These are phyloP conservation scores for Vitis hybrid DNA, from an alignment of 177 flowering plant species.

Conservation along the genomic window DNA sequence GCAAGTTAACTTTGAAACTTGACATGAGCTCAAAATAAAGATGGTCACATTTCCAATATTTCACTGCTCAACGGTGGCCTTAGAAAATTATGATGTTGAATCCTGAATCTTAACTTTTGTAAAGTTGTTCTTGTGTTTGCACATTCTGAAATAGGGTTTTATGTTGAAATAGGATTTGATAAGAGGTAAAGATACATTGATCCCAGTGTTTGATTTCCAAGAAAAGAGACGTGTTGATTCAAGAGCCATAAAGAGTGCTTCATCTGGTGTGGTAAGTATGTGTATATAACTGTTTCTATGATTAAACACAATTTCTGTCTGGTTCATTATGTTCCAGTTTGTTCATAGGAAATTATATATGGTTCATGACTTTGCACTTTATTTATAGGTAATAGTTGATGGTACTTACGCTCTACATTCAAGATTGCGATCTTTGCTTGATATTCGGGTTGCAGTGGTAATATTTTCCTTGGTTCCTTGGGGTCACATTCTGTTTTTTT, in stretches of 20 bases:
- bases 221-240: conserved; percentile 70
- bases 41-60: no score
- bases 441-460: conserved; percentile 99
- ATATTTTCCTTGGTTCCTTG: conserved; percentile 9
- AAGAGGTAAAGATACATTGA: conserved; percentile 69
- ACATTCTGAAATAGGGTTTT: conserved; percentile 12
- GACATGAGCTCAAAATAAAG: no score
- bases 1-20: no score
- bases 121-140: conserved; percentile 10
- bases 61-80: not conserved
- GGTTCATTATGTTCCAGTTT: no score
- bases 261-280: conserved; percentile 79
- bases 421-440: conserved; percentile 86
- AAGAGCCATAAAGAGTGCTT: conserved; percentile 60
- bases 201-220: conserved; percentile 88
- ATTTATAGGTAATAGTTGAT: conserved; percentile 84
- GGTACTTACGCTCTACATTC: conserved; percentile 96
- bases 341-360: no score
- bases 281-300: conserved; percentile 6
- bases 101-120: conserved; percentile 2
- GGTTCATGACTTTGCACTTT: conserved; percentile 1
- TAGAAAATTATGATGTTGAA: not conserved
- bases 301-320: not conserved
- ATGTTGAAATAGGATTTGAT: conserved; percentile 68
- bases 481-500: not conserved